Base-by-base conservation (phyloP, 2,329 filamentous ascomycete species). In the Neurospora crassa region DNA sequence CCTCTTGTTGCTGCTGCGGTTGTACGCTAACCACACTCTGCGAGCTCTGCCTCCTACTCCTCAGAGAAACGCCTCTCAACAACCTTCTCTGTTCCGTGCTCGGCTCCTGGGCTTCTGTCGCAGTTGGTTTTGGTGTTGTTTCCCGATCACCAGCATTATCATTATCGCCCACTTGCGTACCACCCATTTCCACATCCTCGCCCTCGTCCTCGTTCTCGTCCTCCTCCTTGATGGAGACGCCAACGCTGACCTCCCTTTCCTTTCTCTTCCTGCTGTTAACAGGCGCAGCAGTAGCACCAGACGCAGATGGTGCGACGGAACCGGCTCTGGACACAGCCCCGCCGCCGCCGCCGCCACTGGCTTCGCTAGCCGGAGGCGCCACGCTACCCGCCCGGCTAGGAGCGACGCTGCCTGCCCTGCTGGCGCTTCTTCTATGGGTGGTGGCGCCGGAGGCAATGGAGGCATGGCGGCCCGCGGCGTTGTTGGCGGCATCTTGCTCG, bases 251-350 rank as follows among this genome's bases (percentile, higher is more conserved):
- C 6, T 63, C 53, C 37, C 53, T 29, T 14, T 63, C 24, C 8
- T 63, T 63, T 37, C 53, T 63, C 29, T 63, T 63, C 53, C 53
- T 63, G 53, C 14, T 37, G 53, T 63, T 63, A 34, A n/a, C 24
- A 63, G 53, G 29, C 24, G 29, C 29, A 18, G 53, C 24, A 18
- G 24, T 14, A 63, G 53, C 24, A 29, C 53, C 53, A 59, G 53
- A 63, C 16, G 34, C 29, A 63, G 24, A 63, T 34, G 53, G 53
- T n/a, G 53, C 53, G 53, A 63, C 29, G 53, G 53, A 63, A 2
- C 53, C 53, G 24, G 53, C 76, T n/a, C 80, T 76, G 40, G 70
- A 71, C 47, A 75, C 75, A 2, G 78, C 78, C 70, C 81, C 78
- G 7, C 37, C 70, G 7, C 6, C 11, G 16, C 18, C 47, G 37